Evolutionary conservation across 1,139 yeast genomes (phyloP).

Genomic region (Taiozyma sp.): DNA sequence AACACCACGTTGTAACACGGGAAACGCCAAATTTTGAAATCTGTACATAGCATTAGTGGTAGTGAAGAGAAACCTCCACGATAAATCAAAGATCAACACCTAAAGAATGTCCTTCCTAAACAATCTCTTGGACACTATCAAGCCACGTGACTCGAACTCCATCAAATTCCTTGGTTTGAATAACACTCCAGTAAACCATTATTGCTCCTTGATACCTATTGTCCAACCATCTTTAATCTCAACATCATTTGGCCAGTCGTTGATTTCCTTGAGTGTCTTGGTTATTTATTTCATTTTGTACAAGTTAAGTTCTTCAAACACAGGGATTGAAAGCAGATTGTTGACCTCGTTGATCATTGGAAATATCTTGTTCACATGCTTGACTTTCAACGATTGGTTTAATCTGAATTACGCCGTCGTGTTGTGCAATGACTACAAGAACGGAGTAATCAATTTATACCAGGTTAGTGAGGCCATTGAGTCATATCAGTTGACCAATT

Average conservation of each 20-base stretch:
- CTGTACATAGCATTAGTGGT: too few relatives aligned
- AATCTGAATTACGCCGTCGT: slow-evolving; percentile 18
- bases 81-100: too few relatives aligned
- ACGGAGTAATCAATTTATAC: slow-evolving; percentile 18
- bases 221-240: slow-evolving; percentile 21
- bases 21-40: background rate
- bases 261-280: slow-evolving; percentile 11
- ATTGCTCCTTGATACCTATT: slow-evolving; percentile 18
- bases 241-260: slow-evolving; percentile 20
- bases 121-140: background rate
- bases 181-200: slow-evolving; percentile 21
- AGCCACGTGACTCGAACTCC: background rate
- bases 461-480: slow-evolving; percentile 20
- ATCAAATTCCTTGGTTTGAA: slow-evolving; percentile 14
- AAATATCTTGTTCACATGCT: slow-evolving; percentile 8
- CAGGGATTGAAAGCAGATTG: slow-evolving; percentile 20
- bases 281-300: slow-evolving; percentile 11
- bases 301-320: slow-evolving; percentile 1
- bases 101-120: background rate
- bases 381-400: slow-evolving; percentile 22
- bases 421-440: slow-evolving; percentile 23
- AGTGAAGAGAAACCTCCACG: too few relatives aligned
- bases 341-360: slow-evolving; percentile 18
- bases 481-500: slow-evolving; percentile 10
- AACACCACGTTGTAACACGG: background rate